Percentiles rank a stretch among this genome's conserved stretches.
Evolutionary conservation across 2,329 filamentous ascomycete species (phyloP).

Genomic region (Juglanconis oblonga): DNA sequence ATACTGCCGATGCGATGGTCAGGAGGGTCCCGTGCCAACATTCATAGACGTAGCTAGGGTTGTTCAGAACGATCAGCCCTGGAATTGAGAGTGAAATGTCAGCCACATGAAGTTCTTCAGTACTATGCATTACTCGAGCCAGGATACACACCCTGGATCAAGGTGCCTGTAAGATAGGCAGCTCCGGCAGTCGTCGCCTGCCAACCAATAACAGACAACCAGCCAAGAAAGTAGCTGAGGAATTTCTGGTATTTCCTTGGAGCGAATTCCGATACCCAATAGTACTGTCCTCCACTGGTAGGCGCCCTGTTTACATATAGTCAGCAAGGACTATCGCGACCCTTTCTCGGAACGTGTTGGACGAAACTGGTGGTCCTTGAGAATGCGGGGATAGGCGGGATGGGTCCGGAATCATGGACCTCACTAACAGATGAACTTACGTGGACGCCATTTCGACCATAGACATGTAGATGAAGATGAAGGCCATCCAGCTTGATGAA

Average conservation of each 20-base stretch:
- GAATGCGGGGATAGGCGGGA: too few species aligned
- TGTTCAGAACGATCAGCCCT: neutral
- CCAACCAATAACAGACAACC: conserved; percentile 46
- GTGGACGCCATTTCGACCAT: conserved; percentile 43
- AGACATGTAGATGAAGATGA: conserved; percentile 38
- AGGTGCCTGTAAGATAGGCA: neutral
- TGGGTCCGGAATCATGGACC: too few species aligned
- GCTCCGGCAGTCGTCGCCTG: conserved; percentile 24
- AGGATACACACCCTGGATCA: neutral
- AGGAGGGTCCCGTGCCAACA: neutral
- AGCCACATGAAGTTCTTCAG: neutral
- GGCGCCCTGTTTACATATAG: conserved; percentile 27
- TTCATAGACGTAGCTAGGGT: neutral
- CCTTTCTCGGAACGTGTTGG: neutral
- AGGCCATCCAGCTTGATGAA: conserved; percentile 45
- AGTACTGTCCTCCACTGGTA: conserved; percentile 33
- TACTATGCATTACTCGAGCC: neutral
- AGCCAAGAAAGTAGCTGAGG: conserved; percentile 49
- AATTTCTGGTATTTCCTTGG: conserved; percentile 46
- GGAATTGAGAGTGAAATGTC: conserved; percentile 23
- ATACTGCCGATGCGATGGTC: conserved; percentile 10
- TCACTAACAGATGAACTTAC: conserved; percentile 12
- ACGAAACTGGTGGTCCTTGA: too few species aligned
- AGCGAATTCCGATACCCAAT: conserved; percentile 55
- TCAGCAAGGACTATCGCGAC: too few species aligned